These are phyloP conservation scores for Colletotrichum sp. DNA, from an alignment of 2,329 filamentous ascomycete species.

Conservation along the genomic window DNA sequence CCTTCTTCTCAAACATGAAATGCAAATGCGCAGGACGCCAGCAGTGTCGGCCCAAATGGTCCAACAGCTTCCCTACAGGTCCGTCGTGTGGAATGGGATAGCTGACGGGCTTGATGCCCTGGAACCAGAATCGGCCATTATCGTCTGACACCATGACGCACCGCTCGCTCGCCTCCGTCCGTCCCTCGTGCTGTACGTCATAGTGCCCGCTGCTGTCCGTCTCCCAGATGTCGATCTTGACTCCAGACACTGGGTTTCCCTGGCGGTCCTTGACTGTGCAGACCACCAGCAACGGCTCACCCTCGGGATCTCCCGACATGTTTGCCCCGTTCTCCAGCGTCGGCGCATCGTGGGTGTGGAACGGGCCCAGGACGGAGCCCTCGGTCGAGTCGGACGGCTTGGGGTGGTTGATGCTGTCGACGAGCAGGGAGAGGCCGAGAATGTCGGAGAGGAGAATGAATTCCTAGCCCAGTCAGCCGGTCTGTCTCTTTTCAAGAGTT, in stretches of 20 bases:
- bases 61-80: constrained; percentile 77
- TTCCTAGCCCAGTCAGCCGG: constrained; percentile 48
- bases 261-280: constrained; percentile 68
- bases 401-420: constrained; percentile 79
- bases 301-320: constrained; percentile 69
- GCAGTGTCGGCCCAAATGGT: constrained; percentile 72
- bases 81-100: constrained; percentile 88
- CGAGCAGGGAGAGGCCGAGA: constrained; percentile 74
- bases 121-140: constrained; percentile 74
- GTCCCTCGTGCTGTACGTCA: constrained; percentile 72
- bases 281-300: constrained; percentile 69
- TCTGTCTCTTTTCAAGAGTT: neutral
- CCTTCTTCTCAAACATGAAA: constrained; percentile 85
- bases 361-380: constrained; percentile 81
- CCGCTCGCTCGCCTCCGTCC: constrained; percentile 44
- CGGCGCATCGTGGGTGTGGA: constrained; percentile 76
- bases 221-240: constrained; percentile 80
- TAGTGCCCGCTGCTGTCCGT: constrained; percentile 77
- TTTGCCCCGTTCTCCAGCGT: constrained; percentile 52
- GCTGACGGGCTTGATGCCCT: constrained; percentile 81
- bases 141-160: constrained; percentile 55
- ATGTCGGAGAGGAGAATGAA: constrained; percentile 80
- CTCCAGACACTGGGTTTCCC: constrained; percentile 63
- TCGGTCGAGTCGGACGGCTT: constrained; percentile 72
- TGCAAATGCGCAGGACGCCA: constrained; percentile 83